phyloP scores from a whole-genome alignment of 177 flowering plant species.

The Vitis hybrid region DNA sequence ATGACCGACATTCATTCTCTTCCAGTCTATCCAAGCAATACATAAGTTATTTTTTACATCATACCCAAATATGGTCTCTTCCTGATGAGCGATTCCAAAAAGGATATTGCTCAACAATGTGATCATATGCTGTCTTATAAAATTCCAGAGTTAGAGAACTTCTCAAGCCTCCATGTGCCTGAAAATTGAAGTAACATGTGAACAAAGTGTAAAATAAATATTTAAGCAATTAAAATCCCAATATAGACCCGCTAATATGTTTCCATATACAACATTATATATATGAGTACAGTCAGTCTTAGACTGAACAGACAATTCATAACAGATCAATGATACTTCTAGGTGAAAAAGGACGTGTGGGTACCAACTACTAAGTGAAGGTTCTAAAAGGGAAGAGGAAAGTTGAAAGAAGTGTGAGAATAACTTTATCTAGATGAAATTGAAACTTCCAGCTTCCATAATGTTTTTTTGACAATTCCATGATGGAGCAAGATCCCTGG shows the following conservation, averaged over 20 bases:
- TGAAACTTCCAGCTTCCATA: no score
- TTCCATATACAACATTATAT: not conserved
- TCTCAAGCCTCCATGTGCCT: conserved; percentile 82
- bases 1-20: conserved; percentile 1
- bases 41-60: conserved; percentile 13
- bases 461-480: no score
- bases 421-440: no score
- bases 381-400: no score
- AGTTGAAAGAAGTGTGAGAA: no score
- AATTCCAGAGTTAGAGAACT: conserved; percentile 77
- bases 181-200: conserved; percentile 16
- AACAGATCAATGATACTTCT: no score
- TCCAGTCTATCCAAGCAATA: conserved; percentile 1
- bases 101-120: conserved; percentile 65
- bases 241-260: not conserved
- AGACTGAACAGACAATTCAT: no score
- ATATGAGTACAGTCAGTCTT: no score
- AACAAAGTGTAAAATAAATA: no score
- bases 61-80: conserved; percentile 98
- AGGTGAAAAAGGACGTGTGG: no score
- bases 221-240: not conserved
- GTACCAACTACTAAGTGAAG: no score
- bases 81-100: conserved; percentile 92
- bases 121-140: conserved; percentile 81
- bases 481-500: no score